Evolutionary conservation across 805 yeast genomes (phyloP), one percentile per base, ranked within the genome.

Genomic region (Pichia scutulata): DNA sequence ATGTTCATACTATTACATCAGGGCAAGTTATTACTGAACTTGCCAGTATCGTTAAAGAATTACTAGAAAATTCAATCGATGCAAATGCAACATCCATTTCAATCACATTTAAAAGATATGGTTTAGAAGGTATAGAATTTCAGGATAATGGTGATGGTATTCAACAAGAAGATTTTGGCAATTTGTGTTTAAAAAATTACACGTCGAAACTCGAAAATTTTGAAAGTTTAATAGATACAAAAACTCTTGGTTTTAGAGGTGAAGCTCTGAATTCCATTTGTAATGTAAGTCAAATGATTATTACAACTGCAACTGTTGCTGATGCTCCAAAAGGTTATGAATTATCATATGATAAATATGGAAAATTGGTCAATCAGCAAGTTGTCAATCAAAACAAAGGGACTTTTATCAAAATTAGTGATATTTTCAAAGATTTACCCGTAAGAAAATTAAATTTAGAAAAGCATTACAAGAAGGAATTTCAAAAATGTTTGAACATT

Each of bases 11-110:
- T 52, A 80, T 92, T 51, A 89, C 97, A 0, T 88, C 97, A 0
- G 97, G 97, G 0, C 99, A 93, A 64, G 98, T 93, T 14, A 86
- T 93, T 13, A 77, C 82, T 6, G 96, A 87, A 58, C 67, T 93
- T 41, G 72, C 79, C 0, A 80, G 92, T 0, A 85, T 87, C 0
- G 81, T 85, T 28, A 92, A 92, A 62, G 99, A 92, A 63, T 68
- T 90, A 1, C 73, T 93, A 2, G 99, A 92, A 60, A 92, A 92
- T 63, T 71, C 93, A 28, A 69, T 92, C 7, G 99, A 93, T 68
- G 93, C 97, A 0, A 65, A 74, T 22, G 77, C 93, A 10, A 72
- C 77, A 0, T 78, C 77, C 47, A 72, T 93, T 28, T 95, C 88
- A 45, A 69, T 92, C 16, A 69, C 70, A 2, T 80, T 92, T 58